Percentiles rank a stretch among this genome's conserved stretches.
Conservation (phyloP, 345 rosid genomes). For the Gossypium anomalum region DNA sequence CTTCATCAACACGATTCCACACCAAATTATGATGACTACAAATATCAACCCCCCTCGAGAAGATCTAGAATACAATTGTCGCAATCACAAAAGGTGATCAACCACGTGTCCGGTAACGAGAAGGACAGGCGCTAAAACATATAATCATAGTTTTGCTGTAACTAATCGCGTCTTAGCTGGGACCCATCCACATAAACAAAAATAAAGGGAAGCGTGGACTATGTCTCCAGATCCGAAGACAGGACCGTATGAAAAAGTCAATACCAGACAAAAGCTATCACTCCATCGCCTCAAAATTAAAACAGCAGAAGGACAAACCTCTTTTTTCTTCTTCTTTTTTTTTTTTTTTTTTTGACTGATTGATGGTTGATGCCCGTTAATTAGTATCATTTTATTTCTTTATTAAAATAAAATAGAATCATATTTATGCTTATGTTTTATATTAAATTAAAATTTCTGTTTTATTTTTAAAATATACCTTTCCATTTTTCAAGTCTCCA, state of each 20-base stretch:
- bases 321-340: not conserved
- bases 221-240: slow-evolving; percentile 17
- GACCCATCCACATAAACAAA: not conserved
- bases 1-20: not conserved
- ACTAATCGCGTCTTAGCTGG: not conserved
- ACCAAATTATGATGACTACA: not conserved
- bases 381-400: no score
- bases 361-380: no score
- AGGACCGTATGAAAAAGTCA: slow-evolving; percentile 7
- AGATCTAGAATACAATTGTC: not conserved
- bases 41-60: not conserved
- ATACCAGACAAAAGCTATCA: not conserved
- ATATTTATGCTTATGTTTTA: no score
- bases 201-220: not conserved
- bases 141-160: not conserved
- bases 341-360: no score
- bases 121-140: slow-evolving; percentile 3
- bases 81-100: not conserved
- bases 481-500: not conserved
- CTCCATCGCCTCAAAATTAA: not conserved
- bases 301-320: not conserved
- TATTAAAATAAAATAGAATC: no score
- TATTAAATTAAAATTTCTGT: not conserved
- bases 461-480: not conserved
- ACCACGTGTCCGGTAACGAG: slow-evolving; percentile 18